Conservation (phyloP, 2,329 filamentous ascomycete species). For the Teratosphaeria nubilosa region DNA sequence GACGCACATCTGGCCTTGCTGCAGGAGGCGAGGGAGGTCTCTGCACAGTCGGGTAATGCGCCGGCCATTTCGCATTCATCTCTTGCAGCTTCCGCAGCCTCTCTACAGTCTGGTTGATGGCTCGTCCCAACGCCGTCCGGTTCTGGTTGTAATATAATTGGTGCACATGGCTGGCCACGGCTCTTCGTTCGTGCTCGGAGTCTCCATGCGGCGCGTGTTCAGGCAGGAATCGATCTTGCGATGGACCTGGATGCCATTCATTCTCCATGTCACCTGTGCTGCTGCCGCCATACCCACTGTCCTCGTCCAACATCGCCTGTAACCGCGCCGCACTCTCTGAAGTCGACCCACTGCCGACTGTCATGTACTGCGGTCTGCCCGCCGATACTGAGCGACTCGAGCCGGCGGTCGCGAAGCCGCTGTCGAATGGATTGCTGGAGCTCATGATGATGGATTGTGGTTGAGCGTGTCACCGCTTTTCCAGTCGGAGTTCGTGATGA, state of each 20-base stretch:
- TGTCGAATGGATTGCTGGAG: conserved; percentile 21
- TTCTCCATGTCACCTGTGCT: conserved; percentile 45
- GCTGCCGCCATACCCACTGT: conserved; percentile 88
- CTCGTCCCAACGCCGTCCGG: conserved; percentile 71
- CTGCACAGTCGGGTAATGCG: conserved; percentile 83
- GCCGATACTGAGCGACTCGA: conserved; percentile 16
- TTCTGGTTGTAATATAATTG: conserved; percentile 95
- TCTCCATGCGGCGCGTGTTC: conserved; percentile 45
- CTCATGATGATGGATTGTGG: conserved; percentile 22
- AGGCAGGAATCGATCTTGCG: conserved; percentile 49
- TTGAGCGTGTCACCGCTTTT: background rate
- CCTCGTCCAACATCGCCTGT: conserved; percentile 70
- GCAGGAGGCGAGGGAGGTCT: conserved; percentile 38
- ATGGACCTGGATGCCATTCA: conserved; percentile 46
- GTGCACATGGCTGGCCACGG: conserved; percentile 73
- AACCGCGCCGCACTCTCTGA: conserved; percentile 73
- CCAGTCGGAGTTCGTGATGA: background rate
- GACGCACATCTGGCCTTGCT: conserved; percentile 44
- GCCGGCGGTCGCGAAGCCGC: conserved; percentile 17
- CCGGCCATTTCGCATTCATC: conserved; percentile 87
- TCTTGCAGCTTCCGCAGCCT: conserved; percentile 73
- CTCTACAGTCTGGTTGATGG: conserved; percentile 79
- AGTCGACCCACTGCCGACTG: conserved; percentile 70
- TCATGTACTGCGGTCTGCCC: conserved; percentile 63
- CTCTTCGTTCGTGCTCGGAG: conserved; percentile 53